Percentiles rank a stretch among this genome's conserved stretches.
phyloP scores from a whole-genome alignment of 805 yeast genomes.

The Yueomyces sinensis region DNA sequence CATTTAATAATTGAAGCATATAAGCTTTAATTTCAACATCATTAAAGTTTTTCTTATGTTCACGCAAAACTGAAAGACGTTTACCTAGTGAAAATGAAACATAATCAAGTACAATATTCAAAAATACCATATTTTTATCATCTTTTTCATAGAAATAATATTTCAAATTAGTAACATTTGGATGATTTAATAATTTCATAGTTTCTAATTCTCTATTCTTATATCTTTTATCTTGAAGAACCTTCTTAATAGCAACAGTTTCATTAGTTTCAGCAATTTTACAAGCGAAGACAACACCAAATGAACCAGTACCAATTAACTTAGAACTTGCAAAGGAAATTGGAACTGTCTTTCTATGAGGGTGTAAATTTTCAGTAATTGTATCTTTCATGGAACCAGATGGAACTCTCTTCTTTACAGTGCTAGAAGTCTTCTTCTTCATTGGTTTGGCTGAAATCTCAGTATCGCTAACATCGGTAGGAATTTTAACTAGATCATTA shows the following conservation, averaged over 20 bases:
- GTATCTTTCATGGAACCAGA: too few relatives aligned
- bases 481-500: too few relatives aligned
- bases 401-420: too few relatives aligned
- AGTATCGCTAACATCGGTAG: too few relatives aligned
- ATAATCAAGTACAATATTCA: constrained; percentile 80
- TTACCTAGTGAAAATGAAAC: constrained; percentile 94
- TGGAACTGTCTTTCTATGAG: too few relatives aligned
- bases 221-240: constrained; percentile 86
- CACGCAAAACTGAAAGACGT: constrained; percentile 74
- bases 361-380: too few relatives aligned
- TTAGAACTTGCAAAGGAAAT: constrained; percentile 71
- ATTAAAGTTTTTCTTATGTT: constrained; percentile 71
- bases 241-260: constrained; percentile 86
- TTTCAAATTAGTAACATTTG: constrained; percentile 75
- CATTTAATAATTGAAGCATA: constrained; percentile 63
- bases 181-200: constrained; percentile 79
- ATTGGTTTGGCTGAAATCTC: too few relatives aligned
- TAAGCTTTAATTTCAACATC: constrained; percentile 75
- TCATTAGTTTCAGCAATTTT: constrained; percentile 59
- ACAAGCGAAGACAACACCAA: constrained; percentile 93
- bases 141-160: constrained; percentile 80
- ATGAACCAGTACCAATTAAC: constrained; percentile 98
- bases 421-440: too few relatives aligned
- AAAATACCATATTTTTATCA: constrained; percentile 39
- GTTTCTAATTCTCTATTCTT: constrained; percentile 91